Evolutionary conservation across 2,329 filamentous ascomycete species (phyloP).

Genomic region (Claviceps maximensis): DNA sequence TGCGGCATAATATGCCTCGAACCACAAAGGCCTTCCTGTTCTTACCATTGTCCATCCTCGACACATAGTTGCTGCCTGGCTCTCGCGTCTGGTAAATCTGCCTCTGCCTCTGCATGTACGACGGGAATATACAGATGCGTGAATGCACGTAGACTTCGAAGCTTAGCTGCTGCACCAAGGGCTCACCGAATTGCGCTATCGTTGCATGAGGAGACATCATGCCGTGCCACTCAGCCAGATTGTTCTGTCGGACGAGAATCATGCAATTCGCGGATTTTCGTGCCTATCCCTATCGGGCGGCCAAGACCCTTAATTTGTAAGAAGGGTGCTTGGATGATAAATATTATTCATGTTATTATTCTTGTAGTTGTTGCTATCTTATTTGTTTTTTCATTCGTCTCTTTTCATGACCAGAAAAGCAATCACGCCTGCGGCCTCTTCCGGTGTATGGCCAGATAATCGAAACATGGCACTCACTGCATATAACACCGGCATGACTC

Average conservation of each 20-base stretch:
- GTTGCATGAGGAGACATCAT: constrained; percentile 1
- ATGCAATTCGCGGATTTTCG: constrained; percentile 2
- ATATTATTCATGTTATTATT: no score
- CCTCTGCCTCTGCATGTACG: not conserved
- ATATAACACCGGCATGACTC: not conserved
- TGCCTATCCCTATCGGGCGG: not conserved
- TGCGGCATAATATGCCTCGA: no score
- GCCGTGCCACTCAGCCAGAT: constrained; percentile 2
- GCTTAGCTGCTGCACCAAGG: not conserved
- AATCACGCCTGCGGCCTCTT: not conserved
- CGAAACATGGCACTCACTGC: not conserved
- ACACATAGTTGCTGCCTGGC: no score
- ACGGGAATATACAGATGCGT: not conserved
- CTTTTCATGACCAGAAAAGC: not conserved
- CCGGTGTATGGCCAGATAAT: no score
- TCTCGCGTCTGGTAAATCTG: no score
- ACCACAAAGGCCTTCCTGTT: no score
- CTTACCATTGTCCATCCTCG: no score
- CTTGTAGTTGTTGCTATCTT: not conserved
- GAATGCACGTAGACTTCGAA: not conserved
- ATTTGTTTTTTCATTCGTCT: not conserved
- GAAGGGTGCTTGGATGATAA: no score
- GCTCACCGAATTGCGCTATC: not conserved
- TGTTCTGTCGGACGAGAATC: constrained; percentile 1
- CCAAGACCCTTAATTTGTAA: not conserved